These are phyloP conservation scores for Fusarium penzigii DNA, from an alignment of 2,329 filamentous ascomycete species.

Conservation along the genomic window DNA sequence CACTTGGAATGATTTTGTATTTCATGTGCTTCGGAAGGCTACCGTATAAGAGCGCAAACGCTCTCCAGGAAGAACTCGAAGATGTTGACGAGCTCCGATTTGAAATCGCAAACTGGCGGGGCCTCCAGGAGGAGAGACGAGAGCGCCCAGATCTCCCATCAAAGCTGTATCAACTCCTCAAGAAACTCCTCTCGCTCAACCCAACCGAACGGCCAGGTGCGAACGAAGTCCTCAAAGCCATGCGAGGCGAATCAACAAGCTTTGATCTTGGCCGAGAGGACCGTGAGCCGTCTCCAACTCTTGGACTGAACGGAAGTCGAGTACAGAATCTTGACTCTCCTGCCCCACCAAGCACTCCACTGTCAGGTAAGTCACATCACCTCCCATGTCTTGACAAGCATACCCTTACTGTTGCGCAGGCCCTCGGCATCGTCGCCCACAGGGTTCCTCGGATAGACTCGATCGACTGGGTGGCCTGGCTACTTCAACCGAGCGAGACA, in stretches of 20 bases:
- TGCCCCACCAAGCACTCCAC: conserved; percentile 48
- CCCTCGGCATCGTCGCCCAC: conserved; percentile 29
- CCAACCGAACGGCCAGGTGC: conserved; percentile 79
- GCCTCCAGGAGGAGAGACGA: conserved; percentile 76
- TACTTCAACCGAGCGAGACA: conserved; percentile 16
- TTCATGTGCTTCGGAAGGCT: conserved; percentile 94
- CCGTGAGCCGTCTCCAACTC: conserved; percentile 36
- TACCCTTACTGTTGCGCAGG: conserved; percentile 33
- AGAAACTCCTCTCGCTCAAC: conserved; percentile 75
- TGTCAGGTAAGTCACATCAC: conserved; percentile 39
- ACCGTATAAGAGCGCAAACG: conserved; percentile 82
- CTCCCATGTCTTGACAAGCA: conserved; percentile 19
- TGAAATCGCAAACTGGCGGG: conserved; percentile 85
- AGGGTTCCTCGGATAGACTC: conserved; percentile 27
- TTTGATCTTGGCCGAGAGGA: conserved; percentile 44
- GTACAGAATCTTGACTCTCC: conserved; percentile 60
- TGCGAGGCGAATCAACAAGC: conserved; percentile 64
- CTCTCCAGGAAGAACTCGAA: conserved; percentile 86
- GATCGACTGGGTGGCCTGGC: conserved; percentile 22
- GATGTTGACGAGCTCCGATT: conserved; percentile 81
- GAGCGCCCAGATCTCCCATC: conserved; percentile 81
- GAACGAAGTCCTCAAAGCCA: conserved; percentile 77
- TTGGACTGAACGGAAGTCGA: conserved; percentile 45
- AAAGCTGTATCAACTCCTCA: conserved; percentile 82
- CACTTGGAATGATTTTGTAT: conserved; percentile 95